These are phyloP conservation scores for Cordyceps militaris DNA, from an alignment of 2,329 filamentous ascomycete genomes.

Conservation along the genomic window DNA sequence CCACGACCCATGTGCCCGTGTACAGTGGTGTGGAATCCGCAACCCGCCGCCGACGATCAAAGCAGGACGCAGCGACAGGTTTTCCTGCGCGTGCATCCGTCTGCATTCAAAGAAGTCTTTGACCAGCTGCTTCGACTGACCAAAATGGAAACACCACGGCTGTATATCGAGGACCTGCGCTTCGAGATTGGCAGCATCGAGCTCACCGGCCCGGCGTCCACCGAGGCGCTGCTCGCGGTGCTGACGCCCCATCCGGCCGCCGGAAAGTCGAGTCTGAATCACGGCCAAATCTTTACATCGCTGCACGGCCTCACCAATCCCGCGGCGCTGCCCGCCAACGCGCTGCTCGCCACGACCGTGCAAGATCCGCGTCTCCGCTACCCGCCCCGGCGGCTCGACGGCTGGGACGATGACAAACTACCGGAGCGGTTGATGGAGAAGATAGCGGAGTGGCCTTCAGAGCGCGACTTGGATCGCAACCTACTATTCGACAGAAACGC, in stretches of 20 bases:
- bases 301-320: conserved; percentile 59
- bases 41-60: conserved; percentile 17
- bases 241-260: conserved; percentile 46
- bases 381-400: conserved; percentile 55
- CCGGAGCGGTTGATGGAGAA: conserved; percentile 45
- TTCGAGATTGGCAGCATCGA: conserved; percentile 59
- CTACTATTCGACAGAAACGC: conserved; percentile 61
- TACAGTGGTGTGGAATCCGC: conserved; percentile 67
- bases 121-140: conserved; percentile 50
- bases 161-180: conserved; percentile 61
- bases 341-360: conserved; percentile 64
- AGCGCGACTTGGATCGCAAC: conserved; percentile 40
- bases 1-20: conserved; percentile 61
- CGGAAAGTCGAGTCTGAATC: conserved; percentile 25
- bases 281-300: conserved; percentile 43
- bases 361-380: conserved; percentile 75
- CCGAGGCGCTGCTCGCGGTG: conserved; percentile 66
- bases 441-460: conserved; percentile 62
- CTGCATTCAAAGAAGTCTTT: conserved; percentile 66
- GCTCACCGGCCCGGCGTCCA: conserved; percentile 61
- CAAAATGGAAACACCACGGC: conserved; percentile 53
- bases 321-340: conserved; percentile 60
- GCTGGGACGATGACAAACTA: conserved; percentile 31
- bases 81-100: conserved; percentile 74
- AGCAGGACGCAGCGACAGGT: conserved; percentile 36